Evolutionary conservation across 495 filamentous ascomycete genomes (phyloP).

Genomic region (Penicillium argentinense): DNA sequence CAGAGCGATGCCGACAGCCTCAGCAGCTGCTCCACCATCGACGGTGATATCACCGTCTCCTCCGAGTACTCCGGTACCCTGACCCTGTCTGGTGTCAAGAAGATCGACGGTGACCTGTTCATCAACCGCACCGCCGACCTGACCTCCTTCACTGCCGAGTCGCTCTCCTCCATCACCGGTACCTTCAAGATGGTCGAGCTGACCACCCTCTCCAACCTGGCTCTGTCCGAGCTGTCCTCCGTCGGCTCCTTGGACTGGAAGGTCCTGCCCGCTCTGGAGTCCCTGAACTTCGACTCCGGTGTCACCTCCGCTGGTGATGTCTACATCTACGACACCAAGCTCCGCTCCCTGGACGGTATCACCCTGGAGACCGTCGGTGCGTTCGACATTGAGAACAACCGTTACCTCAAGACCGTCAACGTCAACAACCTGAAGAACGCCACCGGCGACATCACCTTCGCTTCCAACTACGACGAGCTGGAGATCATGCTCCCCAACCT

Average conservation of each 20-base stretch:
- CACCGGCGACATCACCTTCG: slow-evolving; percentile 59
- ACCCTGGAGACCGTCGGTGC: slow-evolving; percentile 60
- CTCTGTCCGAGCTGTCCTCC: slow-evolving; percentile 58
- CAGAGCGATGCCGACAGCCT: slow-evolving; percentile 71
- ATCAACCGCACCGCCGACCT: slow-evolving; percentile 59
- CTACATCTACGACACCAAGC: slow-evolving; percentile 77
- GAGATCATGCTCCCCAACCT: slow-evolving; percentile 78
- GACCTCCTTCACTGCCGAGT: slow-evolving; percentile 51
- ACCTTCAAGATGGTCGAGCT: slow-evolving; percentile 64
- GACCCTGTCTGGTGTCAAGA: slow-evolving; percentile 42
- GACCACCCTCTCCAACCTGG: slow-evolving; percentile 63
- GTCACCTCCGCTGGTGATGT: slow-evolving; percentile 64
- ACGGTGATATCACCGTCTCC: slow-evolving; percentile 69
- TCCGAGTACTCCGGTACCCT: slow-evolving; percentile 50
- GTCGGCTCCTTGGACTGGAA: slow-evolving; percentile 68
- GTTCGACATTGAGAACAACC: slow-evolving; percentile 84
- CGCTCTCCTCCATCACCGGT: slow-evolving; percentile 54
- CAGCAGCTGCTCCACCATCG: slow-evolving; percentile 62
- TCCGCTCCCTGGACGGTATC: slow-evolving; percentile 74
- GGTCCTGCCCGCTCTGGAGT: slow-evolving; percentile 69
- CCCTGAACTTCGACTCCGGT: slow-evolving; percentile 62
- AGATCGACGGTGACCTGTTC: slow-evolving; percentile 69
- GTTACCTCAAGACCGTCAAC: slow-evolving; percentile 63
- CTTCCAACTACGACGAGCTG: slow-evolving; percentile 53
- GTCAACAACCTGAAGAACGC: slow-evolving; percentile 70